Base-by-base conservation (phyloP, 2,329 filamentous ascomycete species). In the Aspergillus quadrilineatus region DNA sequence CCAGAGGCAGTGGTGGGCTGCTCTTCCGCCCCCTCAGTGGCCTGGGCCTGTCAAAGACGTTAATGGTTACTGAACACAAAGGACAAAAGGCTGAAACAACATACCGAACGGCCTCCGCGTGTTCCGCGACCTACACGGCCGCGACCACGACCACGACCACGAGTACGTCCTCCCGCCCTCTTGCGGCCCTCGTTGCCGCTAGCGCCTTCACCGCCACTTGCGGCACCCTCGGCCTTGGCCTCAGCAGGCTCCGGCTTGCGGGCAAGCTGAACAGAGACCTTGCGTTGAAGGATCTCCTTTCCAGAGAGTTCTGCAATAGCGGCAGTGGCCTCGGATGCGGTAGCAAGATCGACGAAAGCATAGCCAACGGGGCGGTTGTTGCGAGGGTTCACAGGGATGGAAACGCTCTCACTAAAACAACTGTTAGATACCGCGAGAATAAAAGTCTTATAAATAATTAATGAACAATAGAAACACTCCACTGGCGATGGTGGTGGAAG, bases 301-400 rank as follows among this genome's bases (percentile, higher is more conserved):
- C 93, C 93, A 70, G 94, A 97, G 65, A 99, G 89, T 80, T 96
- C 91, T 69, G 85, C 83, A 70, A 99, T 97, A 73, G 94, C 94
- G 77, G 92, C 90, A 80, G 97, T 90, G 63, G 94, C 94, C 82
- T 97, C 94, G 65, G 86, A 86, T 59, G 94, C 90, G 64, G 93
- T 97, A 61, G 91, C 95, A 65, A 99, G 89, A 75, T 97, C 94
- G 76, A 99, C 94, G 76, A 99, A 99, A 74, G 94, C 94, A 79
- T 97, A 99, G 74, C 94, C 94, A 76, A 99, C 94, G 64, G 94
- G 93, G 75, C 94, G 93, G 79, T 92, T 93, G 79, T 93, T 99
- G 78, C 94, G 93, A 75, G 94, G 94, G 84, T 99, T 97, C 85
- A 95, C 96, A 67, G 94, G 94, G 79, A 99, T 99, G 69, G 94